phyloP scores from a whole-genome alignment of 2,329 filamentous ascomycete species.

The Neoarthrinium moseri region DNA sequence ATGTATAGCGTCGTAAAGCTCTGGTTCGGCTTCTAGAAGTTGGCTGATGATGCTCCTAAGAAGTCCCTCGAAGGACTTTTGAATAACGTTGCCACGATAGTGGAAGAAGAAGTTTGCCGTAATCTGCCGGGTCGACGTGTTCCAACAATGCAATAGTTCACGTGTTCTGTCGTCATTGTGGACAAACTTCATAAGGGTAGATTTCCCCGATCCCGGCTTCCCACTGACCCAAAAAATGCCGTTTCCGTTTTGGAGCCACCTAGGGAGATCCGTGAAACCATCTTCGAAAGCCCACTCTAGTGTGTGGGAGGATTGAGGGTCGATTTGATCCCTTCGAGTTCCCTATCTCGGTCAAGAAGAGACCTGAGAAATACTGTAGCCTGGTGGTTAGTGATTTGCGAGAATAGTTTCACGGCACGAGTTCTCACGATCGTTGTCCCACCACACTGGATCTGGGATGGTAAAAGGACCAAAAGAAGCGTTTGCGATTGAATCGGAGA shows the following conservation, averaged over 20 bases:
- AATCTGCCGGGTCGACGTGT: slow-evolving; percentile 4
- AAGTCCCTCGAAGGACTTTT: slow-evolving; percentile 18
- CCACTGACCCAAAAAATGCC: slow-evolving; percentile 19
- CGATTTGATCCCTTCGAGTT: slow-evolving; percentile 14
- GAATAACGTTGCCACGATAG: slow-evolving; percentile 11
- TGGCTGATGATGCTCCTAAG: slow-evolving; percentile 13
- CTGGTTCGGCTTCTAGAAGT: too few relatives aligned
- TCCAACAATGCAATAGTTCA: slow-evolving; percentile 12
- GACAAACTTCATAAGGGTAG: slow-evolving; percentile 22
- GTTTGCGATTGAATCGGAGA: too few relatives aligned
- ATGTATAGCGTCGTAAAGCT: too few relatives aligned
- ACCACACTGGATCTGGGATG: too few relatives aligned
- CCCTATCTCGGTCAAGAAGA: too few relatives aligned
- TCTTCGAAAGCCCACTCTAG: slow-evolving; percentile 16
- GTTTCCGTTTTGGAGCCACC: slow-evolving; percentile 13
- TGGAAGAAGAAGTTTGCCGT: slow-evolving; percentile 17
- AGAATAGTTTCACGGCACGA: too few relatives aligned
- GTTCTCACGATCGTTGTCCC: too few relatives aligned
- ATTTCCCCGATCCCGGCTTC: slow-evolving; percentile 19
- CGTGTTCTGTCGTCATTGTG: slow-evolving; percentile 5
- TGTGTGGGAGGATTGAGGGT: slow-evolving; percentile 12
- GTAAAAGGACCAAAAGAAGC: too few relatives aligned
- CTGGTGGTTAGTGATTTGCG: too few relatives aligned
- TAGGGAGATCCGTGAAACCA: not conserved
- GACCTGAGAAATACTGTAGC: too few relatives aligned